A percentile compares a stretch with the other conserved stretches of the same genome.
Evolutionary conservation across 768 basidiomycete species (phyloP).

Genomic region (Mycena crocata): DNA sequence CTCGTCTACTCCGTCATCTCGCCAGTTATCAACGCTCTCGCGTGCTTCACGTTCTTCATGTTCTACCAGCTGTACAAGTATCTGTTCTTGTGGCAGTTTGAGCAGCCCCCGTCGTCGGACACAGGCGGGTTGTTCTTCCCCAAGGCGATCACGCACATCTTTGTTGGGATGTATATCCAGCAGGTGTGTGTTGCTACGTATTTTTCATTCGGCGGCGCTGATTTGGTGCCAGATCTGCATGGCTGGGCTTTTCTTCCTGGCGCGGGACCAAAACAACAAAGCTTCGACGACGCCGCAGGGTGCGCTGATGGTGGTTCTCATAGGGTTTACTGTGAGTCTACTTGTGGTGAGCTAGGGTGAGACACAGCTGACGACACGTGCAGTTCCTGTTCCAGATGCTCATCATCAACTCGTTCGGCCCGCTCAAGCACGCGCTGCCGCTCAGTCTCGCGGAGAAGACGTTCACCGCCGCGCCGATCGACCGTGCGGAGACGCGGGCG

Average conservation of each 20-base stretch:
- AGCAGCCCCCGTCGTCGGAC: slow-evolving; percentile 75
- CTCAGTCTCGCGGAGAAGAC: slow-evolving; percentile 82
- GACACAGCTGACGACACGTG: neutral
- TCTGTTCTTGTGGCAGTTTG: slow-evolving; percentile 83
- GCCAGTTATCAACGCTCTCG: slow-evolving; percentile 93
- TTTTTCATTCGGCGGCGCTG: neutral
- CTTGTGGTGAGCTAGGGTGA: neutral
- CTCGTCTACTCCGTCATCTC: slow-evolving; percentile 90
- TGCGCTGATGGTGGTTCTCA: slow-evolving; percentile 86
- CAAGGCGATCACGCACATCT: slow-evolving; percentile 91
- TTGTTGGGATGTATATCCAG: slow-evolving; percentile 93
- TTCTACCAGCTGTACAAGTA: slow-evolving; percentile 91
- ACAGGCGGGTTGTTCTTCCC: slow-evolving; percentile 97
- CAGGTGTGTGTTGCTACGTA: slow-evolving; percentile 50
- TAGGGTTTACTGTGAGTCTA: slow-evolving; percentile 78
- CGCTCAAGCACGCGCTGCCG: slow-evolving; percentile 81
- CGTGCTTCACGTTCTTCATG: slow-evolving; percentile 82
- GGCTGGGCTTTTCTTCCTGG: slow-evolving; percentile 91
- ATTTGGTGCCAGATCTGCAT: slow-evolving; percentile 65
- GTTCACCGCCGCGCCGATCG: slow-evolving; percentile 46
- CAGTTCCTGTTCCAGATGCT: slow-evolving; percentile 80
- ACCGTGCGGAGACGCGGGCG: slow-evolving; percentile 10
- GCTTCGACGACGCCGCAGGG: slow-evolving; percentile 79
- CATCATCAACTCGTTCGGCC: slow-evolving; percentile 83
- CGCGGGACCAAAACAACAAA: slow-evolving; percentile 62